These are phyloP conservation scores for Fusarium foetens DNA, from an alignment of 2,329 filamentous ascomycete species.

Conservation along the genomic window DNA sequence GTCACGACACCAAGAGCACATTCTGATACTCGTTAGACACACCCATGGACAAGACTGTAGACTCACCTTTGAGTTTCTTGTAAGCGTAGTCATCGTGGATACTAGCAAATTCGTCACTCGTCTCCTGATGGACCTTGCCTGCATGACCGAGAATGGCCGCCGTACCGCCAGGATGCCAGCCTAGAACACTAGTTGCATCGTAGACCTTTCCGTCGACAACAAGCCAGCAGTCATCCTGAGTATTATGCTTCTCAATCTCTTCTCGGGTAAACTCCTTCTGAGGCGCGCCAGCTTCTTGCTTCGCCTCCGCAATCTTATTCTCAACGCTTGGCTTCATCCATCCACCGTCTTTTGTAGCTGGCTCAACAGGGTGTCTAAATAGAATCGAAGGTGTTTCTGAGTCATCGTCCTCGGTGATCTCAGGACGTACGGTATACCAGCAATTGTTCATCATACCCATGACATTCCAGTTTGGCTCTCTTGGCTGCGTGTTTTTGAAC, in stretches of 20 bases:
- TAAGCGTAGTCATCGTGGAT: background rate
- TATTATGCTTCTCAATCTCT: background rate
- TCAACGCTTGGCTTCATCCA: background rate
- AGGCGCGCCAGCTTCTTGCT: background rate
- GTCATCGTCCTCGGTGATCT: background rate
- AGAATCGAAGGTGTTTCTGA: background rate
- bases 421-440: background rate
- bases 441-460: background rate
- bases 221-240: background rate
- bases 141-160: background rate
- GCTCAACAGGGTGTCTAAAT: background rate
- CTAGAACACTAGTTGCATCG: background rate
- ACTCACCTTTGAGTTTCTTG: background rate
- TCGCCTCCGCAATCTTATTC: background rate
- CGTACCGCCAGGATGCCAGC: background rate
- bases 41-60: fast-evolving
- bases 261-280: background rate
- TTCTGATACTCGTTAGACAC: background rate
- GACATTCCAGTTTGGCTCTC: background rate
- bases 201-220: background rate
- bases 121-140: background rate
- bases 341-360: background rate
- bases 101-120: background rate
- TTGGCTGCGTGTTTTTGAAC: background rate
- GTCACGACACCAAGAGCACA: background rate